phyloP scores from a whole-genome alignment of 2,329 filamentous ascomycete species.

The Aspergillus sp. region DNA sequence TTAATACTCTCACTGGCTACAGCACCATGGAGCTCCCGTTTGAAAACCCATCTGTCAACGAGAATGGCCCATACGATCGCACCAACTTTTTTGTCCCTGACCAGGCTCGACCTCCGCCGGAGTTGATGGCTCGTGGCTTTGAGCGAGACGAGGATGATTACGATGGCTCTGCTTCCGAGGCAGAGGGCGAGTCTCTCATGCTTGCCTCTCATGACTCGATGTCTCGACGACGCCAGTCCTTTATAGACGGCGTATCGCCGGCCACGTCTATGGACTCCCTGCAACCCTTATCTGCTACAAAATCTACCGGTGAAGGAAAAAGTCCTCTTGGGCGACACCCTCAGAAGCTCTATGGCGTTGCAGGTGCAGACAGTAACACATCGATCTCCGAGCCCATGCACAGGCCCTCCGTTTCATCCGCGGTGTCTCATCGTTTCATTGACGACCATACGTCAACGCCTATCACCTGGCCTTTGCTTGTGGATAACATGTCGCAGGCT shows the following conservation, averaged over 20 bases:
- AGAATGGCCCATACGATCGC: conserved; percentile 83
- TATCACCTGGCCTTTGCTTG: conserved; percentile 83
- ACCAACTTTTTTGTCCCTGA: conserved; percentile 87
- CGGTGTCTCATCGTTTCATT: conserved; percentile 79
- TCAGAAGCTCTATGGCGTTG: conserved; percentile 33
- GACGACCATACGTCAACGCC: conserved; percentile 80
- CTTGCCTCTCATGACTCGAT: conserved; percentile 67
- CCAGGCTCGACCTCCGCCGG: conserved; percentile 82
- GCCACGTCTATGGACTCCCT: conserved; percentile 91
- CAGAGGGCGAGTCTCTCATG: conserved; percentile 74
- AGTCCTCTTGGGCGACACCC: conserved; percentile 16
- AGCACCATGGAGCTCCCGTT: conserved; percentile 92
- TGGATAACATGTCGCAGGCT: conserved; percentile 88
- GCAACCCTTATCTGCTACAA: conserved; percentile 63
- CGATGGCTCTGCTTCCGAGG: conserved; percentile 84
- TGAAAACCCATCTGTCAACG: conserved; percentile 79
- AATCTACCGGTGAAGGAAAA: conserved; percentile 58
- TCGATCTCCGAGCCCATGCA: conserved; percentile 55
- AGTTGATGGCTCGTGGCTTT: conserved; percentile 83
- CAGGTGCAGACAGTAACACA: conserved; percentile 53
- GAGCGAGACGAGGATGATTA: conserved; percentile 87
- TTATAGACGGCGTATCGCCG: conserved; percentile 72
- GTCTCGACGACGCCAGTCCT: conserved; percentile 66
- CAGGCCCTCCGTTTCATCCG: conserved; percentile 44
- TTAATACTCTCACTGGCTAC: conserved; percentile 95